Base-by-base conservation (phyloP, 305 asterid species). In the Fraxinus ornus region DNA sequence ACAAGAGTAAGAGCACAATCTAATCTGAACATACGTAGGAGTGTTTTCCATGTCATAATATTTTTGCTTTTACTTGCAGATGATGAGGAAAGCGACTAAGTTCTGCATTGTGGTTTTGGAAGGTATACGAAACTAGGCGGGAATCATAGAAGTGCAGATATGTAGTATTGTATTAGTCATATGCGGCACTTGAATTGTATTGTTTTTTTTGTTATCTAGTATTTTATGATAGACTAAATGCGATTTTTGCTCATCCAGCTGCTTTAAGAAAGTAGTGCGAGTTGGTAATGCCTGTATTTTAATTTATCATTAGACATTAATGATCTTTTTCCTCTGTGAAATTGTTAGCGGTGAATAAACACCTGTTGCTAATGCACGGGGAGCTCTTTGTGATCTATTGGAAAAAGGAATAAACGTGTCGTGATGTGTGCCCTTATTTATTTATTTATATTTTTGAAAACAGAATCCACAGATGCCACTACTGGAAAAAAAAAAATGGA, bases 81-180 rank as follows among this genome's bases (percentile, higher is more conserved):
- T 73, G 90, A 92, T 1, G 94, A 86, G 52, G 94, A 90, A 47
- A 94, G 94, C 44, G 97, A 92, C 83, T 94, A 78, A 89, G 79
- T 82, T 77, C 73, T 79, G 79, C 73, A 0, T 72, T 47, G 68
- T 71, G 9, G 78, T 75, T 81, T 52, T 22, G 55, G 87, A 72
- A 83, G 89, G 76, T 62, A 80, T 79, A 77, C 79, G 83, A 39
- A 71, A 33, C 80, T 44, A 57, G 78, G 17, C 5, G 47, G 8
- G 79, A 64, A 76, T 37, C 35, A 86, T 73, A 21, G 76, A 47
- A 74, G 73, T 77, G 49, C 73, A 76, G 79, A 62, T 84, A 74
- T 81, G 75, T 24, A 9, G 35, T 10, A 26, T 32, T 57, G 80
- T 68, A 70, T 64, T 82, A 70, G 35, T 77, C 78, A 76, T 77